A percentile compares a stretch with the other conserved stretches of the same genome.
Evolutionary conservation across 345 rosid genomes (phyloP).

Genomic region (Gossypium rotundifolium): DNA sequence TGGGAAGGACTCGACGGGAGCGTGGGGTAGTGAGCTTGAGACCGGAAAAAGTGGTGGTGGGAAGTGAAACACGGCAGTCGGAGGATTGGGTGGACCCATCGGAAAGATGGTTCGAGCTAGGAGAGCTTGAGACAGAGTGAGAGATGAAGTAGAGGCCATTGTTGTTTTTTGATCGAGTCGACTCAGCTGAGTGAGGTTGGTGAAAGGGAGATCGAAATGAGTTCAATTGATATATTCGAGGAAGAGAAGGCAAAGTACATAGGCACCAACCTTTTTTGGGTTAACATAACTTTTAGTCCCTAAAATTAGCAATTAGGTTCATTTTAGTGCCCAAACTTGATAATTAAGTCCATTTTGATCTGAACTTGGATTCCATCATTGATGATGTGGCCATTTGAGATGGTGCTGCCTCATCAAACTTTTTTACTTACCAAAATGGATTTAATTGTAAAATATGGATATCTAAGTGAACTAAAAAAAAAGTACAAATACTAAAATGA

Average conservation of each 20-base stretch:
- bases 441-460: too few species aligned
- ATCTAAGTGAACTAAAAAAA: too few species aligned
- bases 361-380: too few species aligned
- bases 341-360: too few species aligned
- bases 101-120: conserved; percentile 42
- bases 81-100: conserved; percentile 34
- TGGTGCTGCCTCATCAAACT: too few species aligned
- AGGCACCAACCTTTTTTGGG: background rate
- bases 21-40: conserved; percentile 34
- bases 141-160: conserved; percentile 61
- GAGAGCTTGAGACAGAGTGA: conserved; percentile 48
- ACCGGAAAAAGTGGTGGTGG: conserved; percentile 39
- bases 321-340: too few species aligned
- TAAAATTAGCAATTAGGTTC: too few species aligned
- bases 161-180: conserved; percentile 9
- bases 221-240: background rate
- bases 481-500: too few species aligned
- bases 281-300: too few species aligned
- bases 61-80: conserved; percentile 35
- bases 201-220: background rate
- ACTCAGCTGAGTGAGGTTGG: background rate
- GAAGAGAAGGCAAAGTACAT: background rate
- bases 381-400: too few species aligned
- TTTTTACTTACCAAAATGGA: too few species aligned
- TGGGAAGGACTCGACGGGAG: conserved; percentile 1